These are phyloP conservation scores for Cryptosporidium meleagridis DNA, from an alignment of 169 alveolate species.

Conservation along the genomic window DNA sequence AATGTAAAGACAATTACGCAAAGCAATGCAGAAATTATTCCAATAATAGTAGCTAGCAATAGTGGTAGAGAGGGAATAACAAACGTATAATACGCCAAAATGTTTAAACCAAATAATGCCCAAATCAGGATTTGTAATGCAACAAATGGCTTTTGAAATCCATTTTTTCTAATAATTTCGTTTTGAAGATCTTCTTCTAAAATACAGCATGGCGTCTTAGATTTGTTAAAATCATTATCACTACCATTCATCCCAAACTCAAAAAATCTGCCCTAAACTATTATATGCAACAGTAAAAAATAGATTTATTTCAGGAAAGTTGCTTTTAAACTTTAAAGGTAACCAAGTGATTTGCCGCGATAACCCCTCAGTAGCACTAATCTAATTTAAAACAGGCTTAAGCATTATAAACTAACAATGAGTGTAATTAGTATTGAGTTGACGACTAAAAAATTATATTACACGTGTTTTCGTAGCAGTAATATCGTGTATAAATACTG, in stretches of 20 bases:
- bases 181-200: conserved; percentile 45
- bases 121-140: conserved; percentile 70
- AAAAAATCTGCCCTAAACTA: not conserved
- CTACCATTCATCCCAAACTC: conserved; percentile 33
- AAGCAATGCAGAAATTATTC: conserved; percentile 12
- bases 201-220: conserved; percentile 57
- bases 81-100: conserved; percentile 25
- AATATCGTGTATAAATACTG: too few relatives aligned
- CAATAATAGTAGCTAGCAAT: not conserved
- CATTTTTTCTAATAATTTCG: conserved; percentile 58
- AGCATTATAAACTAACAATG: too few relatives aligned
- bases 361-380: not conserved
- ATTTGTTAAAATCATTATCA: not conserved
- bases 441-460: too few relatives aligned
- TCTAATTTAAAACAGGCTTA: too few relatives aligned
- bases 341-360: not conserved
- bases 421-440: not conserved
- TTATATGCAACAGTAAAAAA: not conserved
- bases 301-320: not conserved
- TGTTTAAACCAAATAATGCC: conserved; percentile 44
- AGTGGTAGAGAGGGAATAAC: conserved; percentile 35
- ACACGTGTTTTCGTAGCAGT: not conserved
- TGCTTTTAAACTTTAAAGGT: not conserved
- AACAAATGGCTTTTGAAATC: conserved; percentile 71
- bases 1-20: conserved; percentile 10